Base-by-base conservation (phyloP, 2,329 filamentous ascomycete genomes). In the Cercospora sojina region DNA sequence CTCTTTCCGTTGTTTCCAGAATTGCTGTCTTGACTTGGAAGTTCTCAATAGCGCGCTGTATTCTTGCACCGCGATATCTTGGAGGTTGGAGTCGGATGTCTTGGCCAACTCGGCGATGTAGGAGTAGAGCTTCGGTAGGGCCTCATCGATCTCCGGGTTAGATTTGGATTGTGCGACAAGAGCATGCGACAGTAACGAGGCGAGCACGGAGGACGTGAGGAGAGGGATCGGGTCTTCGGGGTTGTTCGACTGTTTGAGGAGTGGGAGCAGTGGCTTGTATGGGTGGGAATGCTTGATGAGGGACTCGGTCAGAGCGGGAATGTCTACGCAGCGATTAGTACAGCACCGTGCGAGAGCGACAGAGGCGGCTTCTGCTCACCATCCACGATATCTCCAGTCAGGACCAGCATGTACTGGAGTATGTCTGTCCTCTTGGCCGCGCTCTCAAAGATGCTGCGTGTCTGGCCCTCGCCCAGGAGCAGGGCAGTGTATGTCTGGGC, bases 21-120 rank as follows among this genome's bases (percentile, higher is more conserved):
- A 98, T 64, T 95, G 85, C 72, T 89, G 85, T 70, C 95, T 87
- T 3, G 93, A 87, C 65, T 87, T 87, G 68, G 84, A 86, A 43
- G 89, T 91, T 68, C 92, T 89, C 32, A 99, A 84, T 32, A 99
- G 83, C 20, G 91, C 85, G 38, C 95, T 97, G 80, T 94, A 96
- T 77, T 94, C 88, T 75, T 95, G 91, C 12, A 98, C 93, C 27
- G 93, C 94, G 76, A 98, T 97, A 76, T 99, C 95, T 80, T 99
- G 95, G 64, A 96, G 85, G 43, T 92, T 92, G 64, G 91, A 90
- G 80, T 99, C 95, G 65, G 91, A 86, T 77, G 89, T 92, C 83
- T 93, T 93, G 66, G 91, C 89, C 64, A 98, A 84, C 62, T 88
- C 88, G 7, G 93, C 91, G 31, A 98, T 87, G 79, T 97, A 98